Conservation (phyloP, 352 stramenopile genomes). For the Globisporangium orthogonon region DNA sequence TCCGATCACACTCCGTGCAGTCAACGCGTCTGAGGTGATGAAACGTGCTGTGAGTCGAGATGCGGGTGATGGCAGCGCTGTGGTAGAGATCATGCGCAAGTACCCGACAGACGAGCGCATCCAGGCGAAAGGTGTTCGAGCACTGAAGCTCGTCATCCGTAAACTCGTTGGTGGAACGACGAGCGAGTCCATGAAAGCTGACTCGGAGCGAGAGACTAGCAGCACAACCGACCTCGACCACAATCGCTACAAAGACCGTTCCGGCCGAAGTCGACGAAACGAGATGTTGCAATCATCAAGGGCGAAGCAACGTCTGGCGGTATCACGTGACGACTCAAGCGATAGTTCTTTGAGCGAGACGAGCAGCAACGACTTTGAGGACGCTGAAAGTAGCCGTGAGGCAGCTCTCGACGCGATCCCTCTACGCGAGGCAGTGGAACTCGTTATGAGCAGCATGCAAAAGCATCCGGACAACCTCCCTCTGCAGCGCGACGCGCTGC, state of each 20-base stretch:
- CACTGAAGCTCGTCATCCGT: slow-evolving; percentile 35
- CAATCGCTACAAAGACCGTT: too few relatives aligned
- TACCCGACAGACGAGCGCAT: slow-evolving; percentile 34
- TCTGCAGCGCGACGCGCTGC: slow-evolving; percentile 43
- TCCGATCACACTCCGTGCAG: slow-evolving; percentile 1
- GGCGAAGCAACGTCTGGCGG: too few relatives aligned
- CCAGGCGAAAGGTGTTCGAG: slow-evolving; percentile 41
- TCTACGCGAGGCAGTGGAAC: slow-evolving; percentile 18
- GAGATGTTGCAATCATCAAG: too few relatives aligned
- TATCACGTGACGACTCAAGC: not conserved
- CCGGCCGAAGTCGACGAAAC: not conserved
- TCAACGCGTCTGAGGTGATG: slow-evolving; percentile 40
- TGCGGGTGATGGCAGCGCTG: slow-evolving; percentile 26
- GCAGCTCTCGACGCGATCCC: not conserved
- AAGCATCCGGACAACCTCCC: slow-evolving; percentile 21
- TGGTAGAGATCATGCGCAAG: slow-evolving; percentile 43
- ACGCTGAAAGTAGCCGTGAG: not conserved
- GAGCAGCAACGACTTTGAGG: not conserved
- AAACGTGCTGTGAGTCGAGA: slow-evolving; percentile 42
- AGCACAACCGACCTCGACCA: too few relatives aligned
- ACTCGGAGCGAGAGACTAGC: not conserved
- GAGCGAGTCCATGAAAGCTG: too few relatives aligned
- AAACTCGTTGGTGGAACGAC: slow-evolving; percentile 1
- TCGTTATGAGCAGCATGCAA: slow-evolving; percentile 41
- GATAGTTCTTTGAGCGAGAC: not conserved